A percentile compares a stretch with the other conserved stretches of the same genome.
These are phyloP conservation scores for Tardiomyces digboiensis DNA, from an alignment of 1,139 yeast species.

Conservation along the genomic window DNA sequence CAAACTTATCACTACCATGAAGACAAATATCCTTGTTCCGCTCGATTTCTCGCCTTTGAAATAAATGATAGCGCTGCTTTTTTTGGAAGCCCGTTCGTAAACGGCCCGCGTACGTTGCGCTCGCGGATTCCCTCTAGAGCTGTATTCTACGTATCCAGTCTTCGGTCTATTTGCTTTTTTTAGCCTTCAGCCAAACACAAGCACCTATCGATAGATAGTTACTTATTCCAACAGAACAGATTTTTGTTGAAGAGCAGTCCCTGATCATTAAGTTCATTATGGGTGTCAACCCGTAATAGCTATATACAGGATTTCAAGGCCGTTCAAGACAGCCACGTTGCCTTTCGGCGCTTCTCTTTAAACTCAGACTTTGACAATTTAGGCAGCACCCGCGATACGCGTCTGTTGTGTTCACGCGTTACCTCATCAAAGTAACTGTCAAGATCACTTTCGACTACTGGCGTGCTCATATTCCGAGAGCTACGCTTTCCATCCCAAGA, in stretches of 20 bases:
- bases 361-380: not conserved
- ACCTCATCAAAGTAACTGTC: not conserved
- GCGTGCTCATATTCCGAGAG: not conserved
- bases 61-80: slow-evolving; percentile 5
- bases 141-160: no score
- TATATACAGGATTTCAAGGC: not conserved
- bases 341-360: not conserved
- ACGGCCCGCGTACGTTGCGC: no score
- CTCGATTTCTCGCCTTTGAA: slow-evolving; percentile 31
- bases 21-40: slow-evolving; percentile 31
- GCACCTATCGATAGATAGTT: no score
- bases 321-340: not conserved
- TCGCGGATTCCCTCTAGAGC: no score
- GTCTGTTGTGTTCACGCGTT: not conserved
- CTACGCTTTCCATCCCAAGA: not conserved
- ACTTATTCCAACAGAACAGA: no score
- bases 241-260: no score
- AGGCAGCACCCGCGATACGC: not conserved
- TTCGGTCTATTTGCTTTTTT: no score
- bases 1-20: slow-evolving; percentile 31
- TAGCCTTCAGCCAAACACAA: no score
- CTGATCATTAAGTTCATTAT: not conserved
- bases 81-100: not conserved
- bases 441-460: not conserved
- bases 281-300: not conserved